Evolutionary conservation across 176 grass and related monocot genomes (phyloP).

Genomic region (Musa troglodytarum): DNA sequence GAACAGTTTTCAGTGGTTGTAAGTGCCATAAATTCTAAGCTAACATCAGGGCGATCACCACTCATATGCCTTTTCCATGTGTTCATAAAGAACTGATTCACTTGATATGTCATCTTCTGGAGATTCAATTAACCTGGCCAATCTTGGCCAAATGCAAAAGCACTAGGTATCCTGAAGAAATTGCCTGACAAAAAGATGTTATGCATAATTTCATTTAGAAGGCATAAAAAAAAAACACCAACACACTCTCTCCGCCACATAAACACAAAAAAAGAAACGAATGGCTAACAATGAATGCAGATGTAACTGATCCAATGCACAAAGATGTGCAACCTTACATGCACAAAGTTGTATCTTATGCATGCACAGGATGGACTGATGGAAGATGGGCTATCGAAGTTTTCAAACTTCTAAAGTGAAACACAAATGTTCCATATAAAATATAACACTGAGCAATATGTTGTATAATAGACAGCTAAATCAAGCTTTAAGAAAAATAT

Average conservation of each 20-base stretch:
- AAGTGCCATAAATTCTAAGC: constrained; percentile 25
- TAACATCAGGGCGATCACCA: constrained; percentile 52
- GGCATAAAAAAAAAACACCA: background rate
- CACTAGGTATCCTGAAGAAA: constrained; percentile 92
- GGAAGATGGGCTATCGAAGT: background rate
- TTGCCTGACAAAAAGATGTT: constrained; percentile 48
- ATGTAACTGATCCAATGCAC: too few relatives aligned
- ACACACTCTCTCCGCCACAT: too few relatives aligned
- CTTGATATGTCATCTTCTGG: constrained; percentile 60
- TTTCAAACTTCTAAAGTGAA: background rate
- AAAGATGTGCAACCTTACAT: too few relatives aligned
- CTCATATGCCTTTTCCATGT: constrained; percentile 73
- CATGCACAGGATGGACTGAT: background rate
- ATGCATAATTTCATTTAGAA: background rate
- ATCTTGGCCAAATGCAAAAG: constrained; percentile 71
- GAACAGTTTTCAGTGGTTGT: constrained; percentile 24
- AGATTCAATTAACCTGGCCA: constrained; percentile 61
- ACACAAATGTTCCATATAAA: background rate
- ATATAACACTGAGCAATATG: background rate
- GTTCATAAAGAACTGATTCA: constrained; percentile 78
- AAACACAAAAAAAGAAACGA: too few relatives aligned
- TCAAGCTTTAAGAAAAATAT: background rate
- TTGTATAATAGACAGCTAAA: background rate
- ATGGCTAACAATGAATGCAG: too few relatives aligned
- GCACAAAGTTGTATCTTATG: background rate